Evolutionary conservation across 176 grass and related monocot genomes (phyloP).

Genomic region (Bromus sterilis): DNA sequence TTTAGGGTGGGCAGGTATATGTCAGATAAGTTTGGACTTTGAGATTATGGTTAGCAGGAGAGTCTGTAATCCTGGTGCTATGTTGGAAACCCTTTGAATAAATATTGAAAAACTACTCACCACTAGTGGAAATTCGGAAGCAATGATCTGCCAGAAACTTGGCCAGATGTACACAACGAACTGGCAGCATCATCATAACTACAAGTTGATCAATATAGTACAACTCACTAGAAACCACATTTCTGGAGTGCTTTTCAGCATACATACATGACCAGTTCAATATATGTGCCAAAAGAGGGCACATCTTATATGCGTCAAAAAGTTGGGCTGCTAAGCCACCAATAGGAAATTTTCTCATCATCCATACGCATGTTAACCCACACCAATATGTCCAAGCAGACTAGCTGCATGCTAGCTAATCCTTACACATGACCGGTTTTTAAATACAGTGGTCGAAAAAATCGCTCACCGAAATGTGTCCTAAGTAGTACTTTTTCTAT

Average conservation of each 20-base stretch:
- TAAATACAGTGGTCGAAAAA: background rate
- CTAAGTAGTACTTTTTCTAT: background rate
- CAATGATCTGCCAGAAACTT: background rate
- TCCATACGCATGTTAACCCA: background rate
- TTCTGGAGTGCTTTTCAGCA: background rate
- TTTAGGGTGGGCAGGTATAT: too few relatives aligned
- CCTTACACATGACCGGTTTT: background rate
- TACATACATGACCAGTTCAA: background rate
- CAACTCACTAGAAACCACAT: background rate
- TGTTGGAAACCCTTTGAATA: background rate
- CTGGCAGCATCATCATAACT: background rate
- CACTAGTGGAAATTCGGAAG: background rate
- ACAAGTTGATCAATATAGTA: background rate
- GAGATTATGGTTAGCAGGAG: background rate
- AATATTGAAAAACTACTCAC: background rate
- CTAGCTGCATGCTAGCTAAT: background rate
- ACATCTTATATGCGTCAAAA: background rate
- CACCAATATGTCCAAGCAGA: background rate
- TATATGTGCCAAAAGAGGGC: background rate
- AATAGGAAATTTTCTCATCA: slow-evolving; percentile 21
- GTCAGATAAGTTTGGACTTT: background rate
- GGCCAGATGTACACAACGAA: background rate
- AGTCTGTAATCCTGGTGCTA: background rate
- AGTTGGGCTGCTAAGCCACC: background rate
- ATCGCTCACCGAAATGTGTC: background rate